Conservation (phyloP, 2,329 filamentous ascomycete species). For the Celoporthe dispersa region DNA sequence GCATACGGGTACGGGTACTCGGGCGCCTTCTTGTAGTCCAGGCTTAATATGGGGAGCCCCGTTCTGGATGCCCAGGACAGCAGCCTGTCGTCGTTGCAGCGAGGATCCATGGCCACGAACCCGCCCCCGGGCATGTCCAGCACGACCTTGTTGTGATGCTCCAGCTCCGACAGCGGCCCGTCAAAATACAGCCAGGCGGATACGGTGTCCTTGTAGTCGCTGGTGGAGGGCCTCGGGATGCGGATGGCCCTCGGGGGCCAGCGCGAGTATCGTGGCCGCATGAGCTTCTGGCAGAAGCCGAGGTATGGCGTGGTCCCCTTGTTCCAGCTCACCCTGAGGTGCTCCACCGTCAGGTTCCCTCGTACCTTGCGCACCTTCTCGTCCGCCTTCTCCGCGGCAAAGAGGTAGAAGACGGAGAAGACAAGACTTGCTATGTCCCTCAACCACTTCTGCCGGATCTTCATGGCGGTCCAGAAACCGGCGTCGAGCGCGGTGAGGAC, state of each 20-base stretch:
- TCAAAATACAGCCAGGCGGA: slow-evolving; percentile 94
- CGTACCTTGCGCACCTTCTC: slow-evolving; percentile 94
- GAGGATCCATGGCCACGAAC: slow-evolving; percentile 96
- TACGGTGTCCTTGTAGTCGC: slow-evolving; percentile 82
- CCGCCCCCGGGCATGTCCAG: slow-evolving; percentile 93
- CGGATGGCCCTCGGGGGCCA: slow-evolving; percentile 83
- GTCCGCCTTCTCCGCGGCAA: slow-evolving; percentile 91
- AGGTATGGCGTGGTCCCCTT: slow-evolving; percentile 91
- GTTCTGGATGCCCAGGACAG: slow-evolving; percentile 90
- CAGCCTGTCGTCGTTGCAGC: slow-evolving; percentile 91
- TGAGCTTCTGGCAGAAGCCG: slow-evolving; percentile 68
- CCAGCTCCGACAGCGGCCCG: slow-evolving; percentile 77
- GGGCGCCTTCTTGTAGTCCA: slow-evolving; percentile 89
- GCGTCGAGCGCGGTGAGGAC: slow-evolving; percentile 92
- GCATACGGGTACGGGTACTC: slow-evolving; percentile 86
- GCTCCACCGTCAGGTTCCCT: slow-evolving; percentile 84
- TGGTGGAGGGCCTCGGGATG: slow-evolving; percentile 79
- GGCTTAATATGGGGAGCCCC: slow-evolving; percentile 83
- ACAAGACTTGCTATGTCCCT: slow-evolving; percentile 81
- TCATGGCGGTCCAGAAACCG: slow-evolving; percentile 98
- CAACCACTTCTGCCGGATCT: slow-evolving; percentile 76
- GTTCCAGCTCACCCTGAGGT: slow-evolving; percentile 92
- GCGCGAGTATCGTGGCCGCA: slow-evolving; percentile 78
- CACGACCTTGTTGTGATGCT: slow-evolving; percentile 76
- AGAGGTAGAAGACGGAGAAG: slow-evolving; percentile 88